Percentiles rank a stretch among this genome's conserved stretches.
Conservation (phyloP, 495 filamentous ascomycete species). For the Talaromyces thailandensis region DNA sequence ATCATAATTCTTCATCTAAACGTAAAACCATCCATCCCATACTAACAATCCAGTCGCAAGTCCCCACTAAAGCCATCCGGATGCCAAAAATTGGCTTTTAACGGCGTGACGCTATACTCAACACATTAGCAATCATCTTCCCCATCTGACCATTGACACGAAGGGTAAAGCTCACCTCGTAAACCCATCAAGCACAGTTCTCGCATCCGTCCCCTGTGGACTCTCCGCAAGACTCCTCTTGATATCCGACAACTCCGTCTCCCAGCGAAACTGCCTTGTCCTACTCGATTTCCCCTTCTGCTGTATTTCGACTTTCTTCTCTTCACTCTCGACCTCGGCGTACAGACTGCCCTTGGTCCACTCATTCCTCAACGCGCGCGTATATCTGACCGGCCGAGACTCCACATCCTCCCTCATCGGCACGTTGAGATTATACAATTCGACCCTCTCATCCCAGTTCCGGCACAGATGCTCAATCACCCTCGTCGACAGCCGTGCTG, state of each 20-base stretch:
- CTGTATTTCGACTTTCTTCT: not conserved
- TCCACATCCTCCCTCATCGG: slow-evolving; percentile 58
- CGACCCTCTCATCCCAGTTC: slow-evolving; percentile 69
- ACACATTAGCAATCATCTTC: not conserved
- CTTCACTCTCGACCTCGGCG: slow-evolving; percentile 39
- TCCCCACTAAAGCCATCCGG: slow-evolving; percentile 56
- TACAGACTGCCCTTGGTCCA: slow-evolving; percentile 79
- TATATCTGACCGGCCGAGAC: slow-evolving; percentile 58
- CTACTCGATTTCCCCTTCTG: not conserved
- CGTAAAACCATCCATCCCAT: not conserved
- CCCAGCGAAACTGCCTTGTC: slow-evolving; percentile 33
- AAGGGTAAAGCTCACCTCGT: slow-evolving; percentile 26
- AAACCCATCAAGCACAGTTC: slow-evolving; percentile 73
- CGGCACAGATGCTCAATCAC: slow-evolving; percentile 63
- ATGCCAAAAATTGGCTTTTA: slow-evolving; percentile 90
- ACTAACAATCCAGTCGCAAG: slow-evolving; percentile 47
- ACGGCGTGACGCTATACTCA: slow-evolving; percentile 77
- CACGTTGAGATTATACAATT: slow-evolving; percentile 83
- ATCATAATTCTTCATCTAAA: too few relatives aligned
- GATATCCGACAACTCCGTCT: slow-evolving; percentile 36
- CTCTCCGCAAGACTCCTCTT: slow-evolving; percentile 35
- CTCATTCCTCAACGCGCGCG: slow-evolving; percentile 74
- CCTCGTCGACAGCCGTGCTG: slow-evolving; percentile 56
- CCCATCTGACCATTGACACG: slow-evolving; percentile 5
- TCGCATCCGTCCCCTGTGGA: slow-evolving; percentile 82